phyloP scores from a whole-genome alignment of 257 asterid genomes.

The Thymus mandschuricus region DNA sequence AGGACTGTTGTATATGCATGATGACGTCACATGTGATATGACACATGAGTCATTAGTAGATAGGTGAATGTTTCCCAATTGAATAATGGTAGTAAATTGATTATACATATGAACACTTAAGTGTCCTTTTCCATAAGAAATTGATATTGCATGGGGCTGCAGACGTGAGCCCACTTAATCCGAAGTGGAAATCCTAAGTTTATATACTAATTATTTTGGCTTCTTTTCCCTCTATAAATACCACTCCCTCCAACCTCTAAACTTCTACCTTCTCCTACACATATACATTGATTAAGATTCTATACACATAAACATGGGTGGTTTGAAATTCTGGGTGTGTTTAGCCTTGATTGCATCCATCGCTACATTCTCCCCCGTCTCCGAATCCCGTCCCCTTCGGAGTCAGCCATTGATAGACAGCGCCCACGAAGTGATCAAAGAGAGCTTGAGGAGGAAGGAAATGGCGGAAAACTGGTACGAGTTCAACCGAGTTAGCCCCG shows the following conservation, averaged over 20 bases:
- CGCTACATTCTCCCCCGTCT: neutral
- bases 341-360: slow-evolving; percentile 31
- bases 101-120: neutral
- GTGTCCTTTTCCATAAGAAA: slow-evolving; percentile 25
- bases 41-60: neutral
- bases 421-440: slow-evolving; percentile 36
- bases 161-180: slow-evolving; percentile 33
- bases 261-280: slow-evolving; percentile 18
- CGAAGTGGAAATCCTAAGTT: slow-evolving; percentile 36
- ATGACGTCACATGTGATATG: no score
- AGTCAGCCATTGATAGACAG: slow-evolving; percentile 34
- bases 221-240: slow-evolving; percentile 33
- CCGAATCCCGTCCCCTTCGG: slow-evolving; percentile 32
- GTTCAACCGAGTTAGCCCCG: slow-evolving; percentile 42
- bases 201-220: neutral
- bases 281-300: neutral
- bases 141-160: slow-evolving; percentile 29
- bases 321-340: slow-evolving; percentile 25
- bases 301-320: slow-evolving; percentile 30
- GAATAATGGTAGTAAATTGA: neutral
- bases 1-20: no score
- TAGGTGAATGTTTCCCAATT: neutral
- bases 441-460: slow-evolving; percentile 30
- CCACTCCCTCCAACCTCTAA: slow-evolving; percentile 11
- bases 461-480: slow-evolving; percentile 31